Evolutionary conservation across 1,284 basidiomycete genomes (phyloP), one percentile per base, ranked within the genome.

Genomic region (Ganoderma meredithae): DNA sequence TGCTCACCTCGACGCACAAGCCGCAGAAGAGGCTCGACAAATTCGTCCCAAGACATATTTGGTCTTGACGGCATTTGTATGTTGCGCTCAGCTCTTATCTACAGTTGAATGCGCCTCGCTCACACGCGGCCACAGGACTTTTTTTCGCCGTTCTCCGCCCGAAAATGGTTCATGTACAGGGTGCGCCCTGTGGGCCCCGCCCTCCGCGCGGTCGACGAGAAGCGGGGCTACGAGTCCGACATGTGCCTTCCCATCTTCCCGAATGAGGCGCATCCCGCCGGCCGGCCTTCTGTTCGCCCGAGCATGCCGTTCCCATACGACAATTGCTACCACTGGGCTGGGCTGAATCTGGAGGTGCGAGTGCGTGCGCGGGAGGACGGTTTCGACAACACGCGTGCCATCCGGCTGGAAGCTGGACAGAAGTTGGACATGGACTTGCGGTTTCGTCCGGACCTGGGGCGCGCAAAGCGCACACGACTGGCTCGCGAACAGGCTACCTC

Each of bases 261-360:
- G 13, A 65, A 63, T 61, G 43, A 25, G 12, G 13, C 4, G 4
- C 67, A 65, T n/a, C 67, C 67, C 9, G 25, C n/a, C 0, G 61
- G 55, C 0, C 61, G 67, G 1, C 8, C 8, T 9, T 41, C 67
- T 1, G 8, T 63, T 3, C 33, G 5, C 6, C 43, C 67, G 1
- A 8, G 39, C 0, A 6, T n/a, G 7, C 39, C 31, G 7, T 69
- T 69, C 49, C 67, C 67, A 3, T 69, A 36, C 22, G 17, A 31
- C n/a, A 69, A 69, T 41, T 69, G 67, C 61, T 69, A 63, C 40
- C 67, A 65, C 39, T 69, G 67, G 67, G 6, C 52, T 8, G 22
- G 10, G 19, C 27, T 27, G 39, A 43, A 53, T 1, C 13, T 63
- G 9, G 44, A 55, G 9, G 25, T 64, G 13, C 56, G 62, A 0